A percentile compares a stretch with the other conserved stretches of the same genome.
phyloP scores from a whole-genome alignment of 2,329 filamentous ascomycete species.

The Coniosporium tulheliwenetii region DNA sequence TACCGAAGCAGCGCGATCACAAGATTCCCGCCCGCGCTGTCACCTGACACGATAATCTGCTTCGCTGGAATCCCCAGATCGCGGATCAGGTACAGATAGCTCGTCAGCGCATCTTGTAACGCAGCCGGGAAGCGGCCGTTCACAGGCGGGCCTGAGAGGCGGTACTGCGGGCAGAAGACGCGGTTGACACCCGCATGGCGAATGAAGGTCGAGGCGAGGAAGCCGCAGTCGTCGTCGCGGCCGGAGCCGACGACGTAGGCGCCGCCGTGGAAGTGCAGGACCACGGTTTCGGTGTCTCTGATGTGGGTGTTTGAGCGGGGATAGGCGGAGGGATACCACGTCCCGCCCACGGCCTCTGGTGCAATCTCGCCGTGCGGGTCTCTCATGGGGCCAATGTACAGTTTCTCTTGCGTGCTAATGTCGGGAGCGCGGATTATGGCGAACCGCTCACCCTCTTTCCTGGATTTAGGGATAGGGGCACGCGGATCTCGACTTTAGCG shows the following conservation, averaged over 20 bases:
- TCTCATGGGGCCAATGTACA: conserved; percentile 16
- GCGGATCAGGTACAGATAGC: conserved; percentile 27
- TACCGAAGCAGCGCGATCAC: conserved; percentile 30
- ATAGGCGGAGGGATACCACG: conserved; percentile 23
- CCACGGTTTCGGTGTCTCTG: conserved; percentile 12
- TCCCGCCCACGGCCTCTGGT: conserved; percentile 22
- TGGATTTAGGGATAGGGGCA: conserved; percentile 18
- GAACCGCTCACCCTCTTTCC: conserved; percentile 23
- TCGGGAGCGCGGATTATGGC: conserved; percentile 12
- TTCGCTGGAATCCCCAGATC: conserved; percentile 20
- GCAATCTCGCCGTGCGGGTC: conserved; percentile 14
- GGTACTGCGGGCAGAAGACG: conserved; percentile 32
- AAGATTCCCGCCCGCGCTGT: conserved; percentile 34
- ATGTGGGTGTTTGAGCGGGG: neutral
- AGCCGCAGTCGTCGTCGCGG: conserved; percentile 17
- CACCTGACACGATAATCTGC: conserved; percentile 30
- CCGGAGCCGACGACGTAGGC: conserved; percentile 31
- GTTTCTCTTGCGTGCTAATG: neutral
- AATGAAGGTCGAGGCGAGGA: conserved; percentile 17
- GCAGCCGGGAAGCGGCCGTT: conserved; percentile 33
- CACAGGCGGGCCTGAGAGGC: conserved; percentile 25
- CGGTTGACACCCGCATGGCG: conserved; percentile 20
- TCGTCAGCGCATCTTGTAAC: conserved; percentile 31
- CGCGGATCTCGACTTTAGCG: conserved; percentile 11
- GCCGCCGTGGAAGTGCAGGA: conserved; percentile 35